A percentile compares a stretch with the other conserved stretches of the same genome.
These are phyloP conservation scores for Boletus bicolor DNA, from an alignment of 768 basidiomycete genomes.

Conservation along the genomic window DNA sequence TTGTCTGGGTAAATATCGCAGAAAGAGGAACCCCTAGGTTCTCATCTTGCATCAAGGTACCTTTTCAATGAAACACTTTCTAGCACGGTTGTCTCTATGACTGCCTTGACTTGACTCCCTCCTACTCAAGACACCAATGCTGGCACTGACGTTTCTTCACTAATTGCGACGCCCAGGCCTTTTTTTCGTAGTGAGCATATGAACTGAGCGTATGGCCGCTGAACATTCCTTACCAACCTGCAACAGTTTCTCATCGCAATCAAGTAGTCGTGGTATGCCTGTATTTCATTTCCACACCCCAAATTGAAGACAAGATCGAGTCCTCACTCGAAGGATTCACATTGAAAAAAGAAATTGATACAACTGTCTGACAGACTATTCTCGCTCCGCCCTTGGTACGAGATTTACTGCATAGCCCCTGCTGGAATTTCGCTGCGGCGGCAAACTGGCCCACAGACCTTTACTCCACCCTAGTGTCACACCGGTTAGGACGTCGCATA, in stretches of 20 bases:
- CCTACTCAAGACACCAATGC: neutral
- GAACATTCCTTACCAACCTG: neutral
- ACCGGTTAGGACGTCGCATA: neutral
- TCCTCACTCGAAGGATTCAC: too few relatives aligned
- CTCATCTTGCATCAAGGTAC: too few relatives aligned
- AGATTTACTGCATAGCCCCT: neutral
- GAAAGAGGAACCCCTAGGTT: too few relatives aligned
- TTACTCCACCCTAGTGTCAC: neutral
- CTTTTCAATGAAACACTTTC: too few relatives aligned
- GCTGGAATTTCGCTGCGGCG: neutral
- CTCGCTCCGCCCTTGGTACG: neutral
- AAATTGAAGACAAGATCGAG: neutral
- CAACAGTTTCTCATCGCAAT: neutral
- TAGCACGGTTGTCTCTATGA: neutral
- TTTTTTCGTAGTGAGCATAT: neutral
- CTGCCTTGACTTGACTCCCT: neutral
- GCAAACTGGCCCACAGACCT: too few relatives aligned
- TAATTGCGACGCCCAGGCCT: neutral
- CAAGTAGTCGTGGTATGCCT: neutral
- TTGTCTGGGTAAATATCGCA: neutral
- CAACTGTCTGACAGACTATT: neutral
- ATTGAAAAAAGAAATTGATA: neutral
- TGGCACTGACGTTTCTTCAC: neutral
- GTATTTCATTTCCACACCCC: neutral
- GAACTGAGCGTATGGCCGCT: neutral